phyloP scores from a whole-genome alignment of 2,329 filamentous ascomycete genomes.

The Zarea fungicola region DNA sequence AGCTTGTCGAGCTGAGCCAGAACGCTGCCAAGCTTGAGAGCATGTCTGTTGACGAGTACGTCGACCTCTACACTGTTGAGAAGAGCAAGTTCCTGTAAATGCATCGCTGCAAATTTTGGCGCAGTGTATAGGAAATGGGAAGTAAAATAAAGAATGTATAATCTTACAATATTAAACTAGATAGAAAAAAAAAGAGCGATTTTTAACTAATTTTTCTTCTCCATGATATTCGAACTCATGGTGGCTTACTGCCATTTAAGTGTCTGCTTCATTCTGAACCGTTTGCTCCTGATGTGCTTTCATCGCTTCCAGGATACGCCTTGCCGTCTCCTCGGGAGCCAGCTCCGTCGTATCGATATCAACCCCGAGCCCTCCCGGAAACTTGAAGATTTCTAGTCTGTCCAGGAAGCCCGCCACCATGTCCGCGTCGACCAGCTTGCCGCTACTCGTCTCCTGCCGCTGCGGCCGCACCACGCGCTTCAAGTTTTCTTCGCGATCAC shows the following conservation, averaged over 20 bases:
- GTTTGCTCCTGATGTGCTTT: background rate
- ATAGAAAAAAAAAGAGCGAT: constrained; percentile 7
- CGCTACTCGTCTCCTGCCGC: constrained; percentile 10
- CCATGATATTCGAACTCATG: background rate
- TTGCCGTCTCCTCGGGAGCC: constrained; percentile 17
- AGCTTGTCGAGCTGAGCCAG: constrained; percentile 75
- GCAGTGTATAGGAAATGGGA: background rate
- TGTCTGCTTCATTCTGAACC: too few species aligned
- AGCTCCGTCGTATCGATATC: constrained; percentile 24
- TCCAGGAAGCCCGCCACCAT: constrained; percentile 18
- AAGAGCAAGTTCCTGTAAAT: constrained; percentile 53
- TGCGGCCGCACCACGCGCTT: constrained; percentile 14
- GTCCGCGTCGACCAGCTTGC: constrained; percentile 20
- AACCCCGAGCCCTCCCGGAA: constrained; percentile 16
- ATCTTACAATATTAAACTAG: constrained; percentile 2
- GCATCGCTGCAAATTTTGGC: too few species aligned
- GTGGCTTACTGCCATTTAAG: too few species aligned
- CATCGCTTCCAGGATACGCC: constrained; percentile 15
- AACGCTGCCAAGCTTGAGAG: constrained; percentile 70
- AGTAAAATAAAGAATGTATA: background rate
- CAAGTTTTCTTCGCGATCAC: constrained; percentile 23
- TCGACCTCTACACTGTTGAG: constrained; percentile 71
- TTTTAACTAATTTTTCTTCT: background rate
- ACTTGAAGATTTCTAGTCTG: constrained; percentile 20
- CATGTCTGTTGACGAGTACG: constrained; percentile 86